Evolutionary conservation across 2,329 filamentous ascomycete species (phyloP).

Genomic region (Fusarium annulatum): DNA sequence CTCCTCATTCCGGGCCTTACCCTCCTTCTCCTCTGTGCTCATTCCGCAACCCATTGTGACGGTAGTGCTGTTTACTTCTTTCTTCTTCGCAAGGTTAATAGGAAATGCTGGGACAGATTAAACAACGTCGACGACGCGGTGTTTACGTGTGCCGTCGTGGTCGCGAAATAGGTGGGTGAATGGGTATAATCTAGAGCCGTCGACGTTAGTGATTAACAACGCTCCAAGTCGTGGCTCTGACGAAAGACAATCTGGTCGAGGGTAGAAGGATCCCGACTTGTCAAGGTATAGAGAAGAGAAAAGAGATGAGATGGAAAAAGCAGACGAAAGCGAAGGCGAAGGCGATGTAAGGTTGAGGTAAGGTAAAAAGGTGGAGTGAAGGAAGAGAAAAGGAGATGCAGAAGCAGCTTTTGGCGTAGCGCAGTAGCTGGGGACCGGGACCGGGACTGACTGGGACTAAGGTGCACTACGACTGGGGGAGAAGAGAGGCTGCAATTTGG

Average conservation of each 20-base stretch:
- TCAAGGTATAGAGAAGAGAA: constrained; percentile 39
- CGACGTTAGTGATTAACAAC: constrained; percentile 32
- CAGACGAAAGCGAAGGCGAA: constrained; percentile 36
- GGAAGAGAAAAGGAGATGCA: constrained; percentile 48
- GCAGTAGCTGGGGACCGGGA: constrained; percentile 29
- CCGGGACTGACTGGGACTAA: not conserved
- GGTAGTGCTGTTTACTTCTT: constrained; percentile 46
- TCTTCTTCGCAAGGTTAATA: constrained; percentile 32
- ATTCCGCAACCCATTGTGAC: constrained; percentile 98
- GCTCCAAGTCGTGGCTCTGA: constrained; percentile 36
- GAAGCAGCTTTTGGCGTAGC: constrained; percentile 46
- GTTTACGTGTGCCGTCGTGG: constrained; percentile 28
- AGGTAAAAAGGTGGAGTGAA: constrained; percentile 39
- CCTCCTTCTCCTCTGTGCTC: constrained; percentile 99
- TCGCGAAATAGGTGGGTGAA: constrained; percentile 13
- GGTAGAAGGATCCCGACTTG: constrained; percentile 25
- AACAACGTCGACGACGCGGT: constrained; percentile 34
- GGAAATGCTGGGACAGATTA: constrained; percentile 15
- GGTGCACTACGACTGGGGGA: constrained; percentile 21
- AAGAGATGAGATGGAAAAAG: constrained; percentile 38
- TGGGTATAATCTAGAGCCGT: constrained; percentile 22
- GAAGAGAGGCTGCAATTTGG: constrained; percentile 46
- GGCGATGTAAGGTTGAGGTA: constrained; percentile 36
- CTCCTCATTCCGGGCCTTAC: constrained; percentile 99
- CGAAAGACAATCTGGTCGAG: constrained; percentile 30